These are phyloP conservation scores for Karstenula rhodostoma DNA, from an alignment of 2,329 filamentous ascomycete genomes.

Conservation along the genomic window DNA sequence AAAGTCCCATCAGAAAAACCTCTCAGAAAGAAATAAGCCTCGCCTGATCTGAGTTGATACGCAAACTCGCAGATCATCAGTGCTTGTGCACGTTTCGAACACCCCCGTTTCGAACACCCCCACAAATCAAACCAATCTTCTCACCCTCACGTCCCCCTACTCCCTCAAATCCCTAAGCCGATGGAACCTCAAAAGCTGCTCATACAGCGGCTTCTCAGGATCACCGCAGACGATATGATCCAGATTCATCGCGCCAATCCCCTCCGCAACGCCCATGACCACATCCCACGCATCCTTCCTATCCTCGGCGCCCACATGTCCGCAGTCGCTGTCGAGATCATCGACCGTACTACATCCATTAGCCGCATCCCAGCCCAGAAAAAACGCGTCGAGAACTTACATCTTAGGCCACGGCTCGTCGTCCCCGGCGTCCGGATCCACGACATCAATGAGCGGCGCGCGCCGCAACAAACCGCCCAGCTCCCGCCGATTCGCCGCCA, in stretches of 20 bases:
- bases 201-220: neutral
- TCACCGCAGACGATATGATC: slow-evolving; percentile 1
- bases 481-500: slow-evolving; percentile 27
- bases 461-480: slow-evolving; percentile 27
- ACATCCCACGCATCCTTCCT: neutral
- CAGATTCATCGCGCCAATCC: neutral
- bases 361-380: slow-evolving; percentile 14
- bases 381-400: slow-evolving; percentile 95
- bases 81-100: too few relatives aligned
- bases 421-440: slow-evolving; percentile 98
- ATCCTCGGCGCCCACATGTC: neutral
- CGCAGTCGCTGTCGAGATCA: neutral
- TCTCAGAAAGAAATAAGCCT: too few relatives aligned
- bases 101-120: too few relatives aligned
- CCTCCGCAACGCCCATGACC: neutral
- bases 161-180: too few relatives aligned
- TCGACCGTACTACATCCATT: neutral
- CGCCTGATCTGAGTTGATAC: too few relatives aligned
- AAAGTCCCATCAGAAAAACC: too few relatives aligned
- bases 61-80: too few relatives aligned
- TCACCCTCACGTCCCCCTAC: too few relatives aligned
- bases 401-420: slow-evolving; percentile 84
- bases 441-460: slow-evolving; percentile 89
- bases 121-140: too few relatives aligned
- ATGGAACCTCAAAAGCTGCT: neutral